Evolutionary conservation across 73 alveolate genomes (phyloP), one percentile per base, ranked within the genome.

Genomic region (Blepharisma stoltei): DNA sequence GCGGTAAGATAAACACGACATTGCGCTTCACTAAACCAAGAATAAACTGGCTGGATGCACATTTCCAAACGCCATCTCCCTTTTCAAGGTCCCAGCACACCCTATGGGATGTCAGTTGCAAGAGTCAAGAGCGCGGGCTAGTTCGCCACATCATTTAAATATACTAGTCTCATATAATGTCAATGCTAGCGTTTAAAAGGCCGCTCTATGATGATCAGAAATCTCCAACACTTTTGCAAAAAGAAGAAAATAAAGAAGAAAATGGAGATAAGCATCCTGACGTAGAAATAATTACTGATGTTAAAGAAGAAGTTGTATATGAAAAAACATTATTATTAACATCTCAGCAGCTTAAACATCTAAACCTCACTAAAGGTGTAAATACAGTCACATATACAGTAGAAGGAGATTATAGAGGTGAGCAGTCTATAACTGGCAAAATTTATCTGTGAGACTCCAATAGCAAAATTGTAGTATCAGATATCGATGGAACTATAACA

Each of bases 401-500:
- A 27, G 97, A 97, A 1, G 73, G 80, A 21, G 91, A 93, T 84
- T 49, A 83, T 50, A 53, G 89, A 55, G 80, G 81, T 49, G 90
- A 94, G 20, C 70, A 88, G 55, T 90, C 14, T n/a, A 60, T 60
- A 8, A n/a, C 14, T 25, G 14, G 46, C 4, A 60, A 60, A 25
- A 60, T 97, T 20, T 95, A 81, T 82, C 82, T 93, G 23, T 95
- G 98, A 97, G 82, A 88, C 75, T 78, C 80, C 71, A 79, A 79
- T 23, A 88, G 87, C 25, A 91, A 90, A 73, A 84, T 95, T 50
- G 93, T 97, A 1, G 84, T 97, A 45, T 86, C 98, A 55, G 99
- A 97, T 81, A 88, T 97, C 49, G 99, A 97, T 90, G 99, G 99
- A 6, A 97, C 99, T 18, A 88, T 97, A 52, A 97, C 99, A 6